Evolutionary conservation across 129 eudicot genomes (phyloP).

Genomic region (Flaveria sonorensis): DNA sequence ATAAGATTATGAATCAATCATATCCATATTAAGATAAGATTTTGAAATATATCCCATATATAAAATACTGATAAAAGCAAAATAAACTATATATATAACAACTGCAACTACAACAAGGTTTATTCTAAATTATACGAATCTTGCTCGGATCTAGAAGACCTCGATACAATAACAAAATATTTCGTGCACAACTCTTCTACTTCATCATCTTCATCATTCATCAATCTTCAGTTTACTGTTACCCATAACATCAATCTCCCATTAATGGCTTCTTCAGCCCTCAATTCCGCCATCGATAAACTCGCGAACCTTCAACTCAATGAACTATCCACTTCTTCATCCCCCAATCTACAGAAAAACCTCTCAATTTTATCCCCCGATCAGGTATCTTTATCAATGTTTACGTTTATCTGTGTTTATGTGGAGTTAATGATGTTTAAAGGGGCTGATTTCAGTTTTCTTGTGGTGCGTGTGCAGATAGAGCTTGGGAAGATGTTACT

Average conservation of each 20-base stretch:
- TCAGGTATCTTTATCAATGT: constrained; percentile 47
- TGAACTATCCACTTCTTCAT: constrained; percentile 49
- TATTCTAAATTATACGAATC: not conserved
- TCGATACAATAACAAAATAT: not conserved
- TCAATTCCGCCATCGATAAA: constrained; percentile 45
- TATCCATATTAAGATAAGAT: too few species aligned
- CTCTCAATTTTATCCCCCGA: constrained; percentile 64
- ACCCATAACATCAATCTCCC: not conserved
- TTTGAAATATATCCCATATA: too few species aligned
- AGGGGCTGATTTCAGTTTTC: not conserved
- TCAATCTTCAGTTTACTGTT: not conserved
- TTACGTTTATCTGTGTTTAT: not conserved
- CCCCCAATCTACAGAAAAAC: constrained; percentile 61
- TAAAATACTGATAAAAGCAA: too few species aligned
- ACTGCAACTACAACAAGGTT: too few species aligned
- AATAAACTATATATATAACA: too few species aligned
- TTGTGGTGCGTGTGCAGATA: constrained; percentile 37
- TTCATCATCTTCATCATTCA: not conserved
- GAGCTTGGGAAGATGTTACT: constrained; percentile 76
- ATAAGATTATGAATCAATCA: too few species aligned
- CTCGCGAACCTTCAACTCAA: constrained; percentile 54
- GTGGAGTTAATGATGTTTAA: not conserved
- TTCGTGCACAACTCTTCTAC: constrained; percentile 17
- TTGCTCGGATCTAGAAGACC: not conserved
- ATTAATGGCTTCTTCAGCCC: constrained; percentile 39